Base-by-base conservation (phyloP, 179 eudicot genomes). In the Silene noctiflora region DNA sequence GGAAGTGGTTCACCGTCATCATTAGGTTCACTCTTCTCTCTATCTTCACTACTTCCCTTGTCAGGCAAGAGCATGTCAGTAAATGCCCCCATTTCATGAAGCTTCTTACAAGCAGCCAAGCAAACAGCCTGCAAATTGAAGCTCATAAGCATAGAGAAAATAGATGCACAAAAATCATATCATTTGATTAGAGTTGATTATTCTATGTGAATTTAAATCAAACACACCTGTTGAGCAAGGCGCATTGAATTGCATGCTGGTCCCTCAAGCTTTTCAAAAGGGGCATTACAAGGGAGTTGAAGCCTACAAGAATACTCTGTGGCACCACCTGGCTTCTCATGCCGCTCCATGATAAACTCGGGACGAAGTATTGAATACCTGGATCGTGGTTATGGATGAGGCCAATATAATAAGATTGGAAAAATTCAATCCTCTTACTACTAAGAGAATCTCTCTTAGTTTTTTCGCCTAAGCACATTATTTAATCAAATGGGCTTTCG, bases 41-140 rank as follows among this genome's bases (percentile, higher is more conserved):
- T 87, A 72, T 86, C 96, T 80, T 82, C 90, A 67, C 89, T 87
- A 81, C 85, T 90, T 87, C 99, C 99, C 88, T 89, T 93, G 87
- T 95, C 99, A 62, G 99, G 99, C 90, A 93, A 88, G 76, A 95
- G 96, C 99, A 93, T 93, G 86, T 95, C 98, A 63, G 99, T 95
- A 83, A 95, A 93, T 64, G 97, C 99, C 71, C 99, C 99, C 98
- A 91, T 89, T 87, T 95, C 97, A 80, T 95, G 99, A 71, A 95
- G 96, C 90, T 93, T 95, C 92, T 95, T 93, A 86, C 99, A 95
- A 79, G 99, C 98, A 89, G 93, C 96, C 85, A 95, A 85, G 84
- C 98, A 95, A 81, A 90, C 98, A 82, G 98, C 96, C 99, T 95
- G 86, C 69, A 84, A 21, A 76, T 19, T 51, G 25, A 73, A 48